Evolutionary conservation across 2,329 filamentous ascomycete species (phyloP), one percentile per base, ranked within the genome.

Genomic region (Trichophyton simii): DNA sequence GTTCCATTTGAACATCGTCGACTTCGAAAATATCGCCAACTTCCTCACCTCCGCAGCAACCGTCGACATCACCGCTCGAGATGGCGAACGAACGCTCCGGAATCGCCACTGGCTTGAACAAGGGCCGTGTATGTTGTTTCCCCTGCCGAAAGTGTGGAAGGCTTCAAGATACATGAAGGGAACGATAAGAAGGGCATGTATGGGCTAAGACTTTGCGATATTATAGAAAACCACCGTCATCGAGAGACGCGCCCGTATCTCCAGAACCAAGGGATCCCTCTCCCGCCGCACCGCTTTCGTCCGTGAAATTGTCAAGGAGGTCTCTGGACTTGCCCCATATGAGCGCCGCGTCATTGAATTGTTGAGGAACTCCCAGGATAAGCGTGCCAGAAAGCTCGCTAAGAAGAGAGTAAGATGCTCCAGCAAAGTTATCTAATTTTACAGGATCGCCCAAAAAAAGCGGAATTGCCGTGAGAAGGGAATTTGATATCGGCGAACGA

Each of bases 311-410:
- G 90, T 96, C 79, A 95, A 95, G 85, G 94, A 99, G 83, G 94
- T 97, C 78, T 87, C 91, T 79, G 94, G 89, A 76, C 88, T 94
- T 71, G 89, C 89, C 71, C 89, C 89, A 74, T 94, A 99, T 79
- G 94, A 99, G 87, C 92, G 94, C 80, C 91, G 94, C 77, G 89
- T 99, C 72, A 95, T 99, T 77, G 94, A 99, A 86, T 83, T 99
- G 77, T 88, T 99, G 80, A 90, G 94, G 75, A 99, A 99, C 88
- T 87, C 85, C 83, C 95, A 95, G 84, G 94, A 99, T 82, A 97
- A 97, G 89, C 90, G 92, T 80, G 92, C 92, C 75, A 86, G 92
- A 73, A 96, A 96, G 87, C 89, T 96, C 75, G 92, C 92, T 75
- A 97, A 97, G 91, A 96, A 95, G 89, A 87, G 92, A 80, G 88